A percentile compares a stretch with the other conserved stretches of the same genome.
phyloP scores from a whole-genome alignment of 148 eudicot species.

The Rhododendron simsii region DNA sequence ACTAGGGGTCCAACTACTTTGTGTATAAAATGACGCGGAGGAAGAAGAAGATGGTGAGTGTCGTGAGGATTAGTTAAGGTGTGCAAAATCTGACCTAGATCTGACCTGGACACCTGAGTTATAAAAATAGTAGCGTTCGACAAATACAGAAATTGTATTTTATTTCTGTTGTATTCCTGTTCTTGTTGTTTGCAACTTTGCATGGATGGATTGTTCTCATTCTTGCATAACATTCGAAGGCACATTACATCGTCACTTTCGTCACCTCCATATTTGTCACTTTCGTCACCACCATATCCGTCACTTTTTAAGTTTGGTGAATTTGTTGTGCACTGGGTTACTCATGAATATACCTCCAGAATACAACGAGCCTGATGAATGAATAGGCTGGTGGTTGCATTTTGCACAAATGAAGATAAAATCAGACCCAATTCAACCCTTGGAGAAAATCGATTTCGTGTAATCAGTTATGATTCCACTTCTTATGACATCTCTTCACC shows the following conservation, averaged over 20 bases:
- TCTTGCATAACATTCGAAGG: not conserved
- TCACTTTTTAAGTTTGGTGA: too few relatives aligned
- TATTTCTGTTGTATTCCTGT: not conserved
- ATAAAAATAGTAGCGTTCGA: not conserved
- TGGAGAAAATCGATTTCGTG: not conserved
- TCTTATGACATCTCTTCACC: not conserved
- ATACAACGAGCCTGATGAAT: not conserved
- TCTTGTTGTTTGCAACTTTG: not conserved
- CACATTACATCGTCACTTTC: not conserved
- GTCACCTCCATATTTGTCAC: too few relatives aligned
- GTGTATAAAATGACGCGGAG: not conserved
- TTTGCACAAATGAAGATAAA: not conserved
- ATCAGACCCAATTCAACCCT: too few relatives aligned
- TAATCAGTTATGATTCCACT: not conserved
- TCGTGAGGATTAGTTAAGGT: not conserved
- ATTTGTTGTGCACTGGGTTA: not conserved
- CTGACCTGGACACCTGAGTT: not conserved
- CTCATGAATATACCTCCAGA: not conserved
- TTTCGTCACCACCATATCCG: too few relatives aligned
- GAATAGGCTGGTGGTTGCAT: not conserved
- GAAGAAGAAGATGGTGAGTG: not conserved
- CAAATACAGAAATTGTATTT: not conserved
- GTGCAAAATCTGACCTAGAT: not conserved
- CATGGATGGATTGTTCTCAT: not conserved
- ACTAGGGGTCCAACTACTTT: not conserved